phyloP scores from a whole-genome alignment of 2,329 filamentous ascomycete species.

The Calonectria pteridis region DNA sequence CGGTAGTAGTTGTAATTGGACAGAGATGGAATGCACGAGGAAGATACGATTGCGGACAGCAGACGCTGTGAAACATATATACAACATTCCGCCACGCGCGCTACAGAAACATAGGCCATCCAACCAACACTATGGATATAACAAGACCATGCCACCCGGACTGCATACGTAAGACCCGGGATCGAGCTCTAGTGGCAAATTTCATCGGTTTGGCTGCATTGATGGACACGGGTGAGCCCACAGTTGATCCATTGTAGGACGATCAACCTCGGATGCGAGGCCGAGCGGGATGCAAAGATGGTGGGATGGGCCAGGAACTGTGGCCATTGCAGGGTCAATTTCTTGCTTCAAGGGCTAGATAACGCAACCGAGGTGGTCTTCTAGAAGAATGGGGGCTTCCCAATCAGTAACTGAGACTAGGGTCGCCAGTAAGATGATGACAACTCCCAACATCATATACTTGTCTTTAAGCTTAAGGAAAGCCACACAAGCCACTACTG shows the following conservation, averaged over 20 bases:
- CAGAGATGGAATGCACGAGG: not conserved
- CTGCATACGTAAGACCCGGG: not conserved
- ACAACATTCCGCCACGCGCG: not conserved
- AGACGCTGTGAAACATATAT: not conserved
- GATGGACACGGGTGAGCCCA: not conserved
- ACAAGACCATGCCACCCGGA: not conserved
- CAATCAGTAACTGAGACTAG: not conserved
- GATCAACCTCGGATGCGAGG: not conserved
- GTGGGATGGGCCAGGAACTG: not conserved
- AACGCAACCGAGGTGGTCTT: slow-evolving; percentile 19
- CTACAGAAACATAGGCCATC: not conserved
- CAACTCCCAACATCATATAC: not conserved
- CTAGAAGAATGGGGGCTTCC: not conserved
- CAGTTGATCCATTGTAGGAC: slow-evolving; percentile 10
- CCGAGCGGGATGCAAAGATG: slow-evolving; percentile 16
- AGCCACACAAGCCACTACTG: not conserved
- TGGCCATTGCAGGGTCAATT: not conserved
- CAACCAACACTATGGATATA: not conserved
- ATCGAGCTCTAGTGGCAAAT: not conserved
- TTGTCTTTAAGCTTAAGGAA: not conserved
- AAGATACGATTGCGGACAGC: not conserved
- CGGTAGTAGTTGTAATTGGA: not conserved
- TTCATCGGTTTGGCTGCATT: not conserved
- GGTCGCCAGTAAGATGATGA: not conserved
- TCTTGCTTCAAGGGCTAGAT: slow-evolving; percentile 23